Base-by-base conservation (phyloP, 768 basidiomycete species). In the Cystobasidium onofrii region DNA sequence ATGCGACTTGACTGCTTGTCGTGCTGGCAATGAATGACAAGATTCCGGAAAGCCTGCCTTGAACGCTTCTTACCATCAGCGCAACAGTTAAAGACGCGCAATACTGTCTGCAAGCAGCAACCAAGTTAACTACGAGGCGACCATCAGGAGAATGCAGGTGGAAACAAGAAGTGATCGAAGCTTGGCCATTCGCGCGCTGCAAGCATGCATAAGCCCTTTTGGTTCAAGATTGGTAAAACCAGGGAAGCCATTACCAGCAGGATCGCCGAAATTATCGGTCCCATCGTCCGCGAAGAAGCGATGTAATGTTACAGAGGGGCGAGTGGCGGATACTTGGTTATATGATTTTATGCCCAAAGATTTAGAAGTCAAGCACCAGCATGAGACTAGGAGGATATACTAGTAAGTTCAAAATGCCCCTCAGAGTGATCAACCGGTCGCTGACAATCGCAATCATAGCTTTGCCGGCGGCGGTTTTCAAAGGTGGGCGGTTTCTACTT, bases 401-500 rank as follows among this genome's bases (percentile, higher is more conserved):
- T 67, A 67, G 65, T 67, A 34, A 50, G 65, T 33, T n/a, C n/a
- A n/a, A n/a, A n/a, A n/a, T n/a, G n/a, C n/a, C n/a, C n/a, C n/a
- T n/a, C n/a, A n/a, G n/a, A n/a, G n/a, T n/a, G n/a, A n/a, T n/a
- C n/a, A n/a, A n/a, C n/a, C n/a, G n/a, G n/a, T n/a, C 15, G 39
- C 39, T 39, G 39, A 39, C 9, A 50, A 50, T 50, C 46, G 46
- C 46, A 50, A 17, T 50, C 15, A 50, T 50, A 67, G 65, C 65
- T 67, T 67, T 54, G 65, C 65, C 7, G 65, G 65, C 7, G 65
- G 65, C 13, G 65, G 44, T 34, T 67, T 67, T 50, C 65, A 67
- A 20, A 50, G 46, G 46, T 50, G 46, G 20, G 46, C 46, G 3
- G n/a, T 15, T n/a, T n/a, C n/a, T n/a, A n/a, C n/a, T n/a, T n/a